Percentiles rank a stretch among this genome's conserved stretches.
phyloP scores from a whole-genome alignment of 257 asterid genomes.

The Fraxinus quadrangulata region DNA sequence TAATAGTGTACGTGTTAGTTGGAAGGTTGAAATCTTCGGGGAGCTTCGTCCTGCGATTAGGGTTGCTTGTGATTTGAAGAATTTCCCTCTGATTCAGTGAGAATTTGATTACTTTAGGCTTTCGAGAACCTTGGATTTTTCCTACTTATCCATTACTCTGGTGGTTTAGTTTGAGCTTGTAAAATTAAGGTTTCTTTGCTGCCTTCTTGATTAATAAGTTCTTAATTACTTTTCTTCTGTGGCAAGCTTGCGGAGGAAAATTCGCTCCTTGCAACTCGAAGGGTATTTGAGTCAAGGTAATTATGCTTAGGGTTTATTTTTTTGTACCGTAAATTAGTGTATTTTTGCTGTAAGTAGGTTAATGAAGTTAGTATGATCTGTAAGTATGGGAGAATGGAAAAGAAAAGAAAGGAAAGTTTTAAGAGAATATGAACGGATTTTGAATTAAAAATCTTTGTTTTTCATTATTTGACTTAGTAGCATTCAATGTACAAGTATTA shows the following conservation, averaged over 20 bases:
- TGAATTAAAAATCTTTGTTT: background rate
- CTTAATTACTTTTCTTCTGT: conserved; percentile 11
- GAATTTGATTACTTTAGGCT: conserved; percentile 29
- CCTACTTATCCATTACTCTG: background rate
- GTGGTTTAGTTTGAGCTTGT: conserved; percentile 14
- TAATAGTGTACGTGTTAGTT: conserved; percentile 17
- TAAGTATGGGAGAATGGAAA: background rate
- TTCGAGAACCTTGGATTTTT: conserved; percentile 12
- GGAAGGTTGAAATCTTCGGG: conserved; percentile 38
- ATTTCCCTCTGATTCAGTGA: conserved; percentile 19
- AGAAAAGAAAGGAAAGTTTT: background rate
- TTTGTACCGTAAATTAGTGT: conserved; percentile 14
- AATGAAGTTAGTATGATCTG: background rate
- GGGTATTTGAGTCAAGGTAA: conserved; percentile 42
- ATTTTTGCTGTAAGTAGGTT: background rate
- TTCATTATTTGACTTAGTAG: background rate
- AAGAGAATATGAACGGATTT: background rate
- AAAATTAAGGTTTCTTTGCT: conserved; percentile 41
- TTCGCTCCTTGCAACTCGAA: conserved; percentile 20
- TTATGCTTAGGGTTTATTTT: conserved; percentile 23
- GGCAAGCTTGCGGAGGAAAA: conserved; percentile 23
- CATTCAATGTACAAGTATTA: background rate
- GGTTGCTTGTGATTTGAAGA: conserved; percentile 24
- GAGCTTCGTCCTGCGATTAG: conserved; percentile 14
- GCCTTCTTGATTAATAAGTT: conserved; percentile 10